Percentiles rank a stretch among this genome's conserved stretches.
phyloP scores from a whole-genome alignment of 257 asterid genomes.

The Haberlea rhodopensis region DNA sequence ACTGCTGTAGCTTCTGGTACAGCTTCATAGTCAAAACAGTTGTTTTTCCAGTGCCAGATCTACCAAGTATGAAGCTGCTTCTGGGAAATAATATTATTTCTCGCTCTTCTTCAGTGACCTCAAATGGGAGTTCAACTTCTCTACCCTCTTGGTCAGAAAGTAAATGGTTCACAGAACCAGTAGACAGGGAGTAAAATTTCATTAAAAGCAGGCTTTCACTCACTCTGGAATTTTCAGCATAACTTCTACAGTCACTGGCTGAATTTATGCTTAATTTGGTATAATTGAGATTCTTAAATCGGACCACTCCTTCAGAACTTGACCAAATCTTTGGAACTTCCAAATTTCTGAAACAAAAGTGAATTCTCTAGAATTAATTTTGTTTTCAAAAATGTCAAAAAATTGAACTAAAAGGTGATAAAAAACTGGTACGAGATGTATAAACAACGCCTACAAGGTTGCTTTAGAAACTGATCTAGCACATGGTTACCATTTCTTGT shows the following conservation, averaged over 20 bases:
- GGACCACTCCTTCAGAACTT: slow-evolving; percentile 28
- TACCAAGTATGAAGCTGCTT: slow-evolving; percentile 61
- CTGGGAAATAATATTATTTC: slow-evolving; percentile 42
- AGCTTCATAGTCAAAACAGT: slow-evolving; percentile 63
- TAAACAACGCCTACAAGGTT: no score
- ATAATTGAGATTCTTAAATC: slow-evolving; percentile 30
- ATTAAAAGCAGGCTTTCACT: slow-evolving; percentile 59
- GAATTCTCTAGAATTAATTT: neutral
- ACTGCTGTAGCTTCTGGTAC: slow-evolving; percentile 45
- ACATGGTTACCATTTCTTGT: no score
- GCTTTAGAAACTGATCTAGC: no score
- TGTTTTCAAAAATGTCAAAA: neutral
- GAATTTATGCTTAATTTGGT: slow-evolving; percentile 17
- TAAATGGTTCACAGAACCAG: slow-evolving; percentile 48
- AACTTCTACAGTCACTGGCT: slow-evolving; percentile 30
- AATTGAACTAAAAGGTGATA: no score
- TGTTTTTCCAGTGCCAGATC: slow-evolving; percentile 78
- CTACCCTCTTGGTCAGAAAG: slow-evolving; percentile 42
- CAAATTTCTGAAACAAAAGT: slow-evolving; percentile 36
- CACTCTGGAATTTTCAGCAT: slow-evolving; percentile 56
- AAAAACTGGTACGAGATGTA: no score
- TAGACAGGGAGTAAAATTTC: slow-evolving; percentile 62
- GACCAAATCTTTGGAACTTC: slow-evolving; percentile 64
- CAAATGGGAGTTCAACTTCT: slow-evolving; percentile 61
- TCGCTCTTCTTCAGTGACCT: slow-evolving; percentile 62